Evolutionary conservation across 768 basidiomycete species (phyloP).

Genomic region (Cyclocybe cylindracea): DNA sequence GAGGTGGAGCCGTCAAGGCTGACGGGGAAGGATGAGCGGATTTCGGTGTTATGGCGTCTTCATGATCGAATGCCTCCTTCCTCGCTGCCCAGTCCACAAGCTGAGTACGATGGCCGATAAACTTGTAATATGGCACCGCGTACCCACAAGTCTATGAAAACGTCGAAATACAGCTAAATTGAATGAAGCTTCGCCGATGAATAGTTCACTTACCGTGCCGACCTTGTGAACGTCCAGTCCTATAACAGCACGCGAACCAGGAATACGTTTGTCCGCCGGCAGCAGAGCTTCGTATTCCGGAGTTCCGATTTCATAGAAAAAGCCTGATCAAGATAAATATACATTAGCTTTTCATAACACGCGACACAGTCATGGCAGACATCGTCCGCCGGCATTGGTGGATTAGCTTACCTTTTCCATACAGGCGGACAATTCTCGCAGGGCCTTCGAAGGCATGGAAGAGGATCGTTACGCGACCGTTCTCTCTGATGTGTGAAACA

Average conservation of each 20-base stretch:
- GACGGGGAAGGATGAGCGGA: no score
- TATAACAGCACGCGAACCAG: slow-evolving; percentile 63
- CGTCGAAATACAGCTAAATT: not conserved
- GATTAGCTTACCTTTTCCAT: slow-evolving; percentile 51
- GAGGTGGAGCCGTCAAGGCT: not conserved
- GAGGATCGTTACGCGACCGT: slow-evolving; percentile 59
- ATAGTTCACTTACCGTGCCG: slow-evolving; percentile 34
- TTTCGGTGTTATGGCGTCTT: not conserved
- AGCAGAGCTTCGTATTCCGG: slow-evolving; percentile 59
- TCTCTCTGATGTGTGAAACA: slow-evolving; percentile 56
- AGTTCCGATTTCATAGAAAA: slow-evolving; percentile 62
- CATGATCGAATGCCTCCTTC: slow-evolving; percentile 45
- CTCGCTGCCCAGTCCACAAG: slow-evolving; percentile 46
- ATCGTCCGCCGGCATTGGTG: no score
- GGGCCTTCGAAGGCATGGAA: slow-evolving; percentile 66
- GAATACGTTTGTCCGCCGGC: slow-evolving; percentile 42
- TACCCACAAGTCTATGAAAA: slow-evolving; percentile 62
- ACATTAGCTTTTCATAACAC: not conserved
- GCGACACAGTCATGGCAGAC: no score
- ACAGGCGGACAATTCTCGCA: slow-evolving; percentile 57
- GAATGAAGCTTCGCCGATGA: not conserved
- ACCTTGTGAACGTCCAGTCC: slow-evolving; percentile 64
- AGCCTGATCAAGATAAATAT: slow-evolving; percentile 36
- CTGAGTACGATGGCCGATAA: slow-evolving; percentile 53
- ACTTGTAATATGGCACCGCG: slow-evolving; percentile 61